These are phyloP conservation scores for Monosporascus sp. DNA, from an alignment of 2,329 filamentous ascomycete species.

Conservation along the genomic window DNA sequence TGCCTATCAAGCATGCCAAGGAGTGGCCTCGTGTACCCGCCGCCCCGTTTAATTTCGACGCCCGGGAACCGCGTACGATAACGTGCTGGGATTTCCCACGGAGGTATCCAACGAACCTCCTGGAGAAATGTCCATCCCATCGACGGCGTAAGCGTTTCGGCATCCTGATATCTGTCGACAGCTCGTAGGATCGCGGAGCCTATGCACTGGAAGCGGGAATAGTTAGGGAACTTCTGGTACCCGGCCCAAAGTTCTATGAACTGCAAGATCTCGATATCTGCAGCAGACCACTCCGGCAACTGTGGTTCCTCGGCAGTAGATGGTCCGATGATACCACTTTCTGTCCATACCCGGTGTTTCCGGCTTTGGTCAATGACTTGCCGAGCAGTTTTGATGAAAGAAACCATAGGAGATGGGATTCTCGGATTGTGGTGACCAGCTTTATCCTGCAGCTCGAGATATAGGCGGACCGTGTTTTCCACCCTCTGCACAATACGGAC, in stretches of 20 bases:
- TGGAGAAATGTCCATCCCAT: conserved; percentile 64
- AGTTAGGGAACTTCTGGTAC: conserved; percentile 45
- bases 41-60: conserved; percentile 36
- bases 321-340: conserved; percentile 43
- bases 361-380: conserved; percentile 47
- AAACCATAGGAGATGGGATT: conserved; percentile 22
- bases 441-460: conserved; percentile 33
- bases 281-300: conserved; percentile 36
- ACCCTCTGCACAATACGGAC: conserved; percentile 46
- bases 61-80: conserved; percentile 54
- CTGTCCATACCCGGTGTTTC: conserved; percentile 40
- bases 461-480: conserved; percentile 46
- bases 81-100: conserved; percentile 63
- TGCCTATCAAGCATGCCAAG: conserved; percentile 25
- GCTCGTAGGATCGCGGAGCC: conserved; percentile 61
- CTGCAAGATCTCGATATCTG: conserved; percentile 52
- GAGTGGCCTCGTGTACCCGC: conserved; percentile 34
- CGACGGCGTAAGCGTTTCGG: conserved; percentile 36
- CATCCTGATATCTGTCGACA: conserved; percentile 52
- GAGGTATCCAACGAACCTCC: conserved; percentile 65
- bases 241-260: conserved; percentile 67
- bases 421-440: neutral
- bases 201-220: conserved; percentile 52
- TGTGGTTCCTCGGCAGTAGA: conserved; percentile 12
- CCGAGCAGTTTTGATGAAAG: conserved; percentile 46